phyloP scores from a whole-genome alignment of 2,329 filamentous ascomycete genomes.

The Chaetoscypha palmicola region DNA sequence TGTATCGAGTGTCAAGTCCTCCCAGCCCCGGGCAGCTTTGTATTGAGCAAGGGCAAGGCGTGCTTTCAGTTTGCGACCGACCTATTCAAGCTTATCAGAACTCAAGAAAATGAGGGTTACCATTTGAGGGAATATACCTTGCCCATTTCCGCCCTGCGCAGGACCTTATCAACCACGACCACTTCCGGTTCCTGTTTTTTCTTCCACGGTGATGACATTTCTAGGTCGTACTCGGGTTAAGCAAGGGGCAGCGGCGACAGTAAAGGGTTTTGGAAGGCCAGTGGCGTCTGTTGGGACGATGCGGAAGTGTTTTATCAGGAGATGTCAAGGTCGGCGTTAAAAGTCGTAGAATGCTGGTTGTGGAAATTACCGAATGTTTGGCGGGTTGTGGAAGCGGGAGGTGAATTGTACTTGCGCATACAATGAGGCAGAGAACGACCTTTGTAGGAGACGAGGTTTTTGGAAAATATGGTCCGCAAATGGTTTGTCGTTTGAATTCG shows the following conservation, averaged over 20 bases:
- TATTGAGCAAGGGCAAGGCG: constrained; percentile 92
- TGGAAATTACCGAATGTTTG: background rate
- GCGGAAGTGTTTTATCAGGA: constrained; percentile 11
- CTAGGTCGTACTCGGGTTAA: constrained; percentile 3
- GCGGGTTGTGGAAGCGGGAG: background rate
- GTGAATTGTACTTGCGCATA: background rate
- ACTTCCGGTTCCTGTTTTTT: constrained; percentile 52
- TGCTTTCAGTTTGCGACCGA: constrained; percentile 87
- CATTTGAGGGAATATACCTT: constrained; percentile 51
- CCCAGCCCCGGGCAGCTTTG: constrained; percentile 94
- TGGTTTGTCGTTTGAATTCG: background rate
- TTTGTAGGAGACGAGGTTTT: background rate
- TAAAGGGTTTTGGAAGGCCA: background rate
- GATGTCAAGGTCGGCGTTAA: constrained; percentile 15
- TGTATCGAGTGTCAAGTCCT: constrained; percentile 77
- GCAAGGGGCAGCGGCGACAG: background rate
- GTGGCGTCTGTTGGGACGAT: constrained; percentile 1
- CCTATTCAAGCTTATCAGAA: too few species aligned
- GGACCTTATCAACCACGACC: constrained; percentile 59
- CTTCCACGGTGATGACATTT: constrained; percentile 55
- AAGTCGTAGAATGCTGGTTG: background rate
- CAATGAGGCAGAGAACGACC: background rate
- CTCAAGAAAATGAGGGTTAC: too few species aligned
- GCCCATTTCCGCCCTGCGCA: constrained; percentile 67
- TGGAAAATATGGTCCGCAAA: background rate